Evolutionary conservation across 2,329 filamentous ascomycete genomes (phyloP), one percentile per base, ranked within the genome.

Genomic region (Xylariaceae sp.): DNA sequence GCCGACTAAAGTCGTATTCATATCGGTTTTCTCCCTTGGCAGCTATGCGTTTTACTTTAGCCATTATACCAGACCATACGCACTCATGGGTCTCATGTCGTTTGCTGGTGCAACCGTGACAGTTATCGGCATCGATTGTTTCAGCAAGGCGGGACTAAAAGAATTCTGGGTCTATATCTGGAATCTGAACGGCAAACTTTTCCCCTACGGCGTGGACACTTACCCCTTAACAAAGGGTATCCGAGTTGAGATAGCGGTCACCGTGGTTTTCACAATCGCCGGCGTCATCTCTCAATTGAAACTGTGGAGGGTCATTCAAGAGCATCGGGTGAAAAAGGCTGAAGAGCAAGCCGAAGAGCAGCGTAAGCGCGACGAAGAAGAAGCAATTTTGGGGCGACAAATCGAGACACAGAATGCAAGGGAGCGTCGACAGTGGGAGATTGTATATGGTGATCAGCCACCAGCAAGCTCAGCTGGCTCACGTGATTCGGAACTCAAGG

Each of bases 101-200:
- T 95, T 97, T 67, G 81, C 85, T 4, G 93, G 93, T 6, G 87
- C 91, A 3, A 96, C 91, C 0, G 84, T 84, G 3, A 79, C 88
- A 1, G 82, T 96, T 11, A 73, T 97, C 2, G 93, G 93, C 2
- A 89, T 97, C 53, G 93, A 97, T 70, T 96, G 91, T 71, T 95
- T 93, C 64, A 93, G 87, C 65, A 80, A 85, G 58, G 91, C 92
- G n/a, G 93, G 93, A 0, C 76, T 96, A 64, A 97, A 96, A 71
- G 93, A 97, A 70, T 97, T 97, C 63, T 97, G 93, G 93, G 81
- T 91, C 5, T 97, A 95, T 69, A 80, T 96, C 30, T 97, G 93
- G 93, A 77, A 76, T 39, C 73, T 97, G 32, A 97, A 97, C 70
- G 77, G 85, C 35, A 80, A 88, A 44, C 76, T 92, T 0, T 97